A percentile compares a stretch with the other conserved stretches of the same genome.
phyloP scores from a whole-genome alignment of 2,329 filamentous ascomycete species.

The Colletotrichum sp. region DNA sequence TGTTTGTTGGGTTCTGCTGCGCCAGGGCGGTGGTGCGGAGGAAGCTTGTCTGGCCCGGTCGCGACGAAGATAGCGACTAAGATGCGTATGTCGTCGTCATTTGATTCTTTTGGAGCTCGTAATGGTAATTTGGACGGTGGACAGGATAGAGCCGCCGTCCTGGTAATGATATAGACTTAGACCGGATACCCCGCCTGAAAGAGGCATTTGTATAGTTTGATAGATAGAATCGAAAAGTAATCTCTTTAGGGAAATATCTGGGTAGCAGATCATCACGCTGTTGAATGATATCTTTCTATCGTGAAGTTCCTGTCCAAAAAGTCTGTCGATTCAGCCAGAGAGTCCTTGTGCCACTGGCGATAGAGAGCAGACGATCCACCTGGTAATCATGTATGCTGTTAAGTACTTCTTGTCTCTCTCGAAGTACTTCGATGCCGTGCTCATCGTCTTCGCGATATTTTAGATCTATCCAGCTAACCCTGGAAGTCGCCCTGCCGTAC shows the following conservation, averaged over 20 bases:
- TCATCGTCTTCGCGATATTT: neutral
- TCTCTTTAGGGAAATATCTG: neutral
- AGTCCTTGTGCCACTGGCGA: conserved; percentile 67
- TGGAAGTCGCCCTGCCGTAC: neutral
- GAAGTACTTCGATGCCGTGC: conserved; percentile 60
- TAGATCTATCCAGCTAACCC: rapidly evolving
- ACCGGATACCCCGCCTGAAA: neutral
- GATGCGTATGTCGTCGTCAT: rapidly evolving
- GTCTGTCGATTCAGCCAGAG: no score
- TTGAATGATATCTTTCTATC: neutral
- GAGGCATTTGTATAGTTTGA: neutral
- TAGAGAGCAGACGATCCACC: conserved; percentile 91
- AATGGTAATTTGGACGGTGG: neutral
- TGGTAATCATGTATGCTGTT: conserved; percentile 85
- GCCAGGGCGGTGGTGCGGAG: conserved; percentile 46
- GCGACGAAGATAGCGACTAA: conserved; percentile 24
- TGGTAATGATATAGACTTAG: neutral
- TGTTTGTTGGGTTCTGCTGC: conserved; percentile 48
- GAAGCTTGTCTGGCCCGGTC: conserved; percentile 49
- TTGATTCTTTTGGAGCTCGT: neutral
- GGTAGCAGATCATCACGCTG: neutral
- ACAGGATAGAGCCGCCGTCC: neutral
- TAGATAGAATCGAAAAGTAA: neutral
- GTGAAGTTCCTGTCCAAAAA: no score
- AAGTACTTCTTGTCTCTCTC: conserved; percentile 95